phyloP scores from a whole-genome alignment of 2,329 filamentous ascomycete species.

The Exophiala alcalophila region DNA sequence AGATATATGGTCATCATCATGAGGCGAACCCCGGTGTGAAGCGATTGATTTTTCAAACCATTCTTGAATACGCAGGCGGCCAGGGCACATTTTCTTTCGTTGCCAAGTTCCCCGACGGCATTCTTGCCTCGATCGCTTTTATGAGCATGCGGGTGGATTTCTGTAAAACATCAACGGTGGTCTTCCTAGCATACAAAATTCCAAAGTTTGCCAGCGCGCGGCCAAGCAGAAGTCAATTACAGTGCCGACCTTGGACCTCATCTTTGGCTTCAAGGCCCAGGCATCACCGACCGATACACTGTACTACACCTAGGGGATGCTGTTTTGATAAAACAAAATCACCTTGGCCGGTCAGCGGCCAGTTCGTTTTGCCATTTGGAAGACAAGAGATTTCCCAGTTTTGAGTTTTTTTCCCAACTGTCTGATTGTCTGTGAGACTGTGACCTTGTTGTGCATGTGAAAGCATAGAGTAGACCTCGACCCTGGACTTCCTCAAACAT shows the following conservation, averaged over 20 bases:
- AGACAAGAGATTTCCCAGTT: too few relatives aligned
- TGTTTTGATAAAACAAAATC: slow-evolving; percentile 15
- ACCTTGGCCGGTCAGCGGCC: too few relatives aligned
- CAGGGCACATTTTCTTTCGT: too few relatives aligned
- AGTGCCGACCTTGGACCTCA: slow-evolving; percentile 11
- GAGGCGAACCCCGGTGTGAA: too few relatives aligned
- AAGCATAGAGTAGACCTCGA: too few relatives aligned
- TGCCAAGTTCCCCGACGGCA: not conserved
- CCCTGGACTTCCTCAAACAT: too few relatives aligned
- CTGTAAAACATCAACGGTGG: slow-evolving; percentile 13
- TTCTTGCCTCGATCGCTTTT: not conserved
- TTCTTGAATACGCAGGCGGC: too few relatives aligned
- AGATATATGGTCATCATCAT: too few relatives aligned
- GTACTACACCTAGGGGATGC: slow-evolving; percentile 20
- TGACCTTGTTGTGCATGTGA: too few relatives aligned
- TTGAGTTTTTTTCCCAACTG: too few relatives aligned
- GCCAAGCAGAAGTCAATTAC: slow-evolving; percentile 4
- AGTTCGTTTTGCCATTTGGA: too few relatives aligned
- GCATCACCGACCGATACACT: slow-evolving; percentile 11
- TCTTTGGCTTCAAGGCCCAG: slow-evolving; percentile 10
- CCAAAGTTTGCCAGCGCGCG: slow-evolving; percentile 10
- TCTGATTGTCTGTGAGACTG: too few relatives aligned
- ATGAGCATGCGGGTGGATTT: slow-evolving; percentile 1
- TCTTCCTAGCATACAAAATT: slow-evolving; percentile 15
- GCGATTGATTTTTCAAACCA: slow-evolving; percentile 1